phyloP scores from a whole-genome alignment of 2,329 filamentous ascomycete genomes.

The Fusarium vanettenii region DNA sequence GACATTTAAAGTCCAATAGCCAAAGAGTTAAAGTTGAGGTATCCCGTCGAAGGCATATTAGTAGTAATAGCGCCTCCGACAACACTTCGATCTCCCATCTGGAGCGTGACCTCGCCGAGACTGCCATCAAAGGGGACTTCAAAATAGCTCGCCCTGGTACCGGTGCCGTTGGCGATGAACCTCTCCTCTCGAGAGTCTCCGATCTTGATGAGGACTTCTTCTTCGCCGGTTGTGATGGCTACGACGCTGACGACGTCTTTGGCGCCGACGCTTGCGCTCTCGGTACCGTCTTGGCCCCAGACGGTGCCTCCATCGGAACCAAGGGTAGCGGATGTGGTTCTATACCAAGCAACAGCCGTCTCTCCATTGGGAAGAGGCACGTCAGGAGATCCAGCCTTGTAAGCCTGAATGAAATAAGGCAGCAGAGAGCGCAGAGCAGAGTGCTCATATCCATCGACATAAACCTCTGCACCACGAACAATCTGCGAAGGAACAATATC shows the following conservation, averaged over 20 bases:
- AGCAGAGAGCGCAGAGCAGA: conserved; percentile 61
- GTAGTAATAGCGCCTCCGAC: conserved; percentile 30
- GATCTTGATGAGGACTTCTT: conserved; percentile 45
- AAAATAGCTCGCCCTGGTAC: conserved; percentile 33
- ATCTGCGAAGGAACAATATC: conserved; percentile 55
- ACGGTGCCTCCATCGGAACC: conserved; percentile 48
- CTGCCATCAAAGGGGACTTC: conserved; percentile 35
- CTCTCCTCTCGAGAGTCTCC: conserved; percentile 37
- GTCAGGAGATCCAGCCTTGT: conserved; percentile 54
- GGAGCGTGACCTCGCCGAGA: conserved; percentile 27
- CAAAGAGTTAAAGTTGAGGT: conserved; percentile 40
- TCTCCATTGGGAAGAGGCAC: conserved; percentile 43
- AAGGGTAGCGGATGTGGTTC: conserved; percentile 40
- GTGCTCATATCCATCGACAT: conserved; percentile 61
- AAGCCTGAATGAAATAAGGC: conserved; percentile 62
- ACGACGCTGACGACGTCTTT: conserved; percentile 51
- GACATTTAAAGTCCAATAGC: conserved; percentile 27
- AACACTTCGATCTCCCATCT: conserved; percentile 29
- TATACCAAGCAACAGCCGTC: conserved; percentile 49
- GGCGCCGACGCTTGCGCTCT: conserved; percentile 36
- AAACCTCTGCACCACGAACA: conserved; percentile 58
- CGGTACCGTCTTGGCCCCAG: conserved; percentile 41
- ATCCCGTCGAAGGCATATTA: conserved; percentile 25
- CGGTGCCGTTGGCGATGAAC: conserved; percentile 28
- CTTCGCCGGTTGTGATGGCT: conserved; percentile 42